A percentile compares a stretch with the other conserved stretches of the same genome.
These are phyloP conservation scores for Mycena maculata DNA, from an alignment of 768 basidiomycete species.

Conservation along the genomic window DNA sequence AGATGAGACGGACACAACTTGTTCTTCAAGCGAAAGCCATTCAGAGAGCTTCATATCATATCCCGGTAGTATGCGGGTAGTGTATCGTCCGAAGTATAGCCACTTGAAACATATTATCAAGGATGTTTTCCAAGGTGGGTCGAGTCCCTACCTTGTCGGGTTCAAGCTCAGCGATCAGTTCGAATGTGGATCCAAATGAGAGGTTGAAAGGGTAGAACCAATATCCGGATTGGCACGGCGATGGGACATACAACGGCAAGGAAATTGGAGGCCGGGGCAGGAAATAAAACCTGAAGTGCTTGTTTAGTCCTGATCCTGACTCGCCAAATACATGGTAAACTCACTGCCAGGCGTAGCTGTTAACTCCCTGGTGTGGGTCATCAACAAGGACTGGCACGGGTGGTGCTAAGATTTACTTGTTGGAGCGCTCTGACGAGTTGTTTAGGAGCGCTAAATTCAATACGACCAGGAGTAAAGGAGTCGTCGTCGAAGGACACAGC, in stretches of 20 bases:
- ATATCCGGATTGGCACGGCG: conserved; percentile 42
- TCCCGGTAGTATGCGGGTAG: conserved; percentile 31
- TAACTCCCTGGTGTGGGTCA: neutral
- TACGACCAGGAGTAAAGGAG: conserved; percentile 28
- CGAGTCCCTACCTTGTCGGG: conserved; percentile 32
- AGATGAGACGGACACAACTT: conserved; percentile 28
- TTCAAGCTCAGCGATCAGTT: conserved; percentile 42
- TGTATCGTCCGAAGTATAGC: conserved; percentile 44
- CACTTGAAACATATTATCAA: conserved; percentile 35
- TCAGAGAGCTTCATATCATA: conserved; percentile 45
- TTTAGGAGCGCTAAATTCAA: conserved; percentile 8
- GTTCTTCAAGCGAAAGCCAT: conserved; percentile 46
- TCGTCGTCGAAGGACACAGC: conserved; percentile 27
- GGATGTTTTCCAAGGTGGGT: neutral
- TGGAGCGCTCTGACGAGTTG: conserved; percentile 20
- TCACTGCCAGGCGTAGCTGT: conserved; percentile 9
- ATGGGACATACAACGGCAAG: conserved; percentile 42
- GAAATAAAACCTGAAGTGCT: conserved; percentile 38
- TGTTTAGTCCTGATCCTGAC: neutral
- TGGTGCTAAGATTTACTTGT: conserved; percentile 15
- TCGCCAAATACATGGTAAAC: neutral
- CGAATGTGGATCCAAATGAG: conserved; percentile 33
- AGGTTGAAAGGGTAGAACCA: conserved; percentile 43
- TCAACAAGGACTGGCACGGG: neutral
- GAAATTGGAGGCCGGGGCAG: conserved; percentile 42